phyloP scores from a whole-genome alignment of 768 basidiomycete genomes.

The Strobilomyces dryophilus region DNA sequence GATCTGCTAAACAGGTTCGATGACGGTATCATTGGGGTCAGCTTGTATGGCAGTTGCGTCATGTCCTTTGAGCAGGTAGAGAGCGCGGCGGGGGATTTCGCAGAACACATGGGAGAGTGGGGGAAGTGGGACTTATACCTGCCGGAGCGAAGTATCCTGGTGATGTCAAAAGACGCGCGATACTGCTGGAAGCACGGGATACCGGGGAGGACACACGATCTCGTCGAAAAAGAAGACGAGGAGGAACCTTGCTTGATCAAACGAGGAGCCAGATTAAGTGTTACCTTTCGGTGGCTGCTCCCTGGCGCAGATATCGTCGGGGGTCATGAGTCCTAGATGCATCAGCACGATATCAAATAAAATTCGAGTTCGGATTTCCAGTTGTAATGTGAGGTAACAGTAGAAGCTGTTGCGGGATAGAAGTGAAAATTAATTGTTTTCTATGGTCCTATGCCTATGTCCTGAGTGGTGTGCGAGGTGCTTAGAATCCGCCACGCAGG shows the following conservation, averaged over 20 bases:
- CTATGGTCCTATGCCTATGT: constrained; percentile 24
- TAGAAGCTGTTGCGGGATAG: constrained; percentile 5
- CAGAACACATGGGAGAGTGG: not conserved
- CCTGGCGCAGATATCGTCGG: constrained; percentile 84
- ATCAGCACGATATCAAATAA: not conserved
- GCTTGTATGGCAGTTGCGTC: constrained; percentile 72
- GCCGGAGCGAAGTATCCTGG: constrained; percentile 69
- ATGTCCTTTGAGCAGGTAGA: constrained; percentile 62
- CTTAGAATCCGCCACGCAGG: constrained; percentile 79
- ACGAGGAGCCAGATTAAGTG: constrained; percentile 62
- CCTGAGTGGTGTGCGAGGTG: constrained; percentile 5
- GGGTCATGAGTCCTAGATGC: constrained; percentile 29
- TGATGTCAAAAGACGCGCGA: constrained; percentile 76
- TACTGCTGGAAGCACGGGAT: constrained; percentile 92
- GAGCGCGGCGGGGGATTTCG: not conserved
- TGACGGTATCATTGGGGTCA: constrained; percentile 88
- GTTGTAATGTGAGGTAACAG: not conserved
- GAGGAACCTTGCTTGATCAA: constrained; percentile 37
- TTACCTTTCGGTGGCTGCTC: constrained; percentile 85
- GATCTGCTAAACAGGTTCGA: constrained; percentile 82
- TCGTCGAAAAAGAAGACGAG: constrained; percentile 40
- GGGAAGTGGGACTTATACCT: constrained; percentile 55
- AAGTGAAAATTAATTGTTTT: constrained; percentile 26
- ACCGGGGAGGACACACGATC: constrained; percentile 53
- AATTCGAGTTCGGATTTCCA: not conserved